These are phyloP conservation scores for Rauvolfia tetraphylla DNA, from an alignment of 257 asterid genomes.

Conservation along the genomic window DNA sequence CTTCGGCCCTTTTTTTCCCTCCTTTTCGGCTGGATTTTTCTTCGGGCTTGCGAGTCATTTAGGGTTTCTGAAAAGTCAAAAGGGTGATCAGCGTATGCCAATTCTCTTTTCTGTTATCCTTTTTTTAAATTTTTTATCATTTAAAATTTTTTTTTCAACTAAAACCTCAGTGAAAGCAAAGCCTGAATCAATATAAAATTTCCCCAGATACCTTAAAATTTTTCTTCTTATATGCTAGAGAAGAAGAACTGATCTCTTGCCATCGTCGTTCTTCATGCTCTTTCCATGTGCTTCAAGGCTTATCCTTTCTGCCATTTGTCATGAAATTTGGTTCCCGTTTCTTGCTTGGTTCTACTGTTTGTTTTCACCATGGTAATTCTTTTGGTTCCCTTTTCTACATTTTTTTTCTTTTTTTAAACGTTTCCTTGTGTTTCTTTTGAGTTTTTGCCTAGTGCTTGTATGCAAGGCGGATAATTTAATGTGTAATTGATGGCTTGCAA, in stretches of 20 bases:
- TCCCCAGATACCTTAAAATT: background rate
- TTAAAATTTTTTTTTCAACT: too few relatives aligned
- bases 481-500: background rate
- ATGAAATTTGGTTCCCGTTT: background rate
- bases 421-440: background rate
- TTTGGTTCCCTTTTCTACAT: background rate
- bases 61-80: background rate
- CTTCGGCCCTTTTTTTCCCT: too few relatives aligned
- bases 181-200: background rate
- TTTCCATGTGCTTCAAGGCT: background rate
- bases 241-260: background rate
- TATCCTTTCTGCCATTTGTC: background rate
- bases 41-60: background rate
- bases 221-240: background rate
- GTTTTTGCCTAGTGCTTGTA: background rate
- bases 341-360: background rate
- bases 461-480: background rate
- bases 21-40: too few relatives aligned
- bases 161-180: background rate
- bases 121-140: too few relatives aligned
- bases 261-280: background rate
- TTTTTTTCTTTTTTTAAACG: background rate
- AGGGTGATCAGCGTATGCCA: background rate
- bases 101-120: background rate
- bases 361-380: slow-evolving; percentile 9